A percentile compares a stretch with the other conserved stretches of the same genome.
These are phyloP conservation scores for Populus nigra DNA, from an alignment of 345 rosid genomes.

Conservation along the genomic window DNA sequence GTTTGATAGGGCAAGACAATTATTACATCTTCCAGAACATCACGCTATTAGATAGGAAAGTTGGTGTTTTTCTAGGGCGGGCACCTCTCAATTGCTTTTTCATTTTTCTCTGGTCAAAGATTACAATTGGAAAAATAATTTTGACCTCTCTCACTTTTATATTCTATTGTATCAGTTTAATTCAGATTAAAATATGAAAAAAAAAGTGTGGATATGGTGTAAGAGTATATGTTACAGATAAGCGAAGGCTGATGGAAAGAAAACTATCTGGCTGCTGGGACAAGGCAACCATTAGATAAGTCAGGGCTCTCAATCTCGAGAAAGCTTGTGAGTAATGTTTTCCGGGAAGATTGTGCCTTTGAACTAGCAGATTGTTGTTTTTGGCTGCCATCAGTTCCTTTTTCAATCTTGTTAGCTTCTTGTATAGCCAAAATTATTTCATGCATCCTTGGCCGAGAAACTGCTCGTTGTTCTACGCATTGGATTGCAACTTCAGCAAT, in stretches of 20 bases:
- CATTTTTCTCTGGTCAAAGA: neutral
- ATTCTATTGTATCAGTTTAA: neutral
- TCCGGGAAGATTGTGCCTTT: slow-evolving; percentile 69
- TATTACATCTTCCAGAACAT: neutral
- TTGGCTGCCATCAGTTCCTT: slow-evolving; percentile 38
- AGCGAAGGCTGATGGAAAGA: neutral
- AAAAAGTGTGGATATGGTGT: neutral
- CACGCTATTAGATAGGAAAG: neutral
- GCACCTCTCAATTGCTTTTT: neutral
- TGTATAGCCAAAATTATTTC: slow-evolving; percentile 77
- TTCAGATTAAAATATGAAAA: neutral
- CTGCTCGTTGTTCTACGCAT: slow-evolving; percentile 72
- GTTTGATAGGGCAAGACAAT: neutral
- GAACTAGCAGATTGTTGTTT: slow-evolving; percentile 44
- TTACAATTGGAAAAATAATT: no score
- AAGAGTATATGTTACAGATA: slow-evolving; percentile 2
- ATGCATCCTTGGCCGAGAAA: slow-evolving; percentile 79
- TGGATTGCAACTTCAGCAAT: slow-evolving; percentile 82
- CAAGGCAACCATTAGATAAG: slow-evolving; percentile 58
- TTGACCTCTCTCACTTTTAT: no score
- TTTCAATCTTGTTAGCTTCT: slow-evolving; percentile 81
- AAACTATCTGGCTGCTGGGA: slow-evolving; percentile 71
- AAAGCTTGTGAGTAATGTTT: slow-evolving; percentile 82
- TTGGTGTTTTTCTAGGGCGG: neutral
- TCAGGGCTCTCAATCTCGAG: slow-evolving; percentile 90